phyloP scores from a whole-genome alignment of 1,284 basidiomycete genomes.

The Ustilago cynodontis region DNA sequence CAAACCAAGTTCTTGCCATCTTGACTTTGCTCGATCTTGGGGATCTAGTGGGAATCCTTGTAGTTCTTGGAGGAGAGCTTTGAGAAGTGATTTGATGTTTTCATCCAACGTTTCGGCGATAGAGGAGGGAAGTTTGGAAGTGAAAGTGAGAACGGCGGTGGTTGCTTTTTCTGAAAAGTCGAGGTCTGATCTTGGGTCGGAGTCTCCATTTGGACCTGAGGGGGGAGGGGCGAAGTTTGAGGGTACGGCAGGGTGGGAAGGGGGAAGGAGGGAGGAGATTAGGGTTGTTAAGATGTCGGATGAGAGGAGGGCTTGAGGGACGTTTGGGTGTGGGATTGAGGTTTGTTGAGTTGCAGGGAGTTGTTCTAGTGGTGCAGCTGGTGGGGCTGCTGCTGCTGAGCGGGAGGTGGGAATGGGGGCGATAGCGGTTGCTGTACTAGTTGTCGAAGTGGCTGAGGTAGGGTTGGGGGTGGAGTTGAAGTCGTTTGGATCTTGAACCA shows the following conservation, averaged over 20 bases:
- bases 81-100: conserved; percentile 5
- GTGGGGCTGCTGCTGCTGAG: conserved; percentile 43
- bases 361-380: conserved; percentile 63
- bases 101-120: conserved; percentile 4
- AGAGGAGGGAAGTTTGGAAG: conserved; percentile 13
- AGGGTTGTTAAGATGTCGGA: conserved; percentile 59
- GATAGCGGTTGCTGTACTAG: conserved; percentile 52
- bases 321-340: conserved; percentile 56
- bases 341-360: conserved; percentile 59
- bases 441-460: conserved; percentile 71
- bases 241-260: conserved; percentile 18
- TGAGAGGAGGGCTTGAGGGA: conserved; percentile 64
- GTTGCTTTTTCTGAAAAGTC: conserved; percentile 86
- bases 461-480: conserved; percentile 70
- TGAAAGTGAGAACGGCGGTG: conserved; percentile 73
- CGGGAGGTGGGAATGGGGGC: conserved; percentile 17
- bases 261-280: conserved; percentile 56
- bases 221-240: conserved; percentile 67
- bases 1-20: conserved; percentile 28
- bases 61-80: conserved; percentile 16
- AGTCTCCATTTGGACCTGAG: conserved; percentile 79
- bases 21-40: neutral
- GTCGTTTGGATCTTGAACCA: conserved; percentile 74
- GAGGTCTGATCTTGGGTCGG: conserved; percentile 75
- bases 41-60: conserved; percentile 17